phyloP scores from a whole-genome alignment of 2,329 filamentous ascomycete species.

The Pseudocercospora vitis region DNA sequence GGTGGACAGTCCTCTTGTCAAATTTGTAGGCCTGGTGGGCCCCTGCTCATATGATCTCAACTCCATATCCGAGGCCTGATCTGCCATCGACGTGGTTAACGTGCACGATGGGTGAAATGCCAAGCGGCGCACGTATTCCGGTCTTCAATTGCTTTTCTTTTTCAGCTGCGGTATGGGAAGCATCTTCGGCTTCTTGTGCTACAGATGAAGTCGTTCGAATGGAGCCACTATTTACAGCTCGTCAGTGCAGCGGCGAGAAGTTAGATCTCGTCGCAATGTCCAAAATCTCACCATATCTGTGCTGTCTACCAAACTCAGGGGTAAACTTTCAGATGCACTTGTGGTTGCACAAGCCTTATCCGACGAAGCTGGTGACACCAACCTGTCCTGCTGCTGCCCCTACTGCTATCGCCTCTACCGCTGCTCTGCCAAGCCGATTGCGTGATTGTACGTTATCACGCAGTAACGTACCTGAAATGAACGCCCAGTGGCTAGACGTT shows the following conservation, averaged over 20 bases:
- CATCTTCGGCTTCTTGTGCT: slow-evolving; percentile 3
- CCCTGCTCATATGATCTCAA: no score
- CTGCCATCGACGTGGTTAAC: no score
- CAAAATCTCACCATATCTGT: not conserved
- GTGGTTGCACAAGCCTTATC: not conserved
- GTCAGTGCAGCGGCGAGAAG: not conserved
- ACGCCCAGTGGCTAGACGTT: slow-evolving; percentile 22
- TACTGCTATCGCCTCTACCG: no score
- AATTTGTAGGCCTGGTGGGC: no score
- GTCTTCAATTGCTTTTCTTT: no score
- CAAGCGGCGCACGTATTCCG: no score
- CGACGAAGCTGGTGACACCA: not conserved
- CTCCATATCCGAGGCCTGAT: no score
- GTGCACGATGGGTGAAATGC: no score
- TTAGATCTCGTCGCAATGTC: not conserved
- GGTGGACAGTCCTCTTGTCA: no score
- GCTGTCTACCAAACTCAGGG: slow-evolving; percentile 1
- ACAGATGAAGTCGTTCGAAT: not conserved
- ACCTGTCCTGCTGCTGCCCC: not conserved
- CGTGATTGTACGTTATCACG: not conserved
- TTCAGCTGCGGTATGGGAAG: not conserved
- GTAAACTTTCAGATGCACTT: no score
- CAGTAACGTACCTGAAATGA: slow-evolving; percentile 6
- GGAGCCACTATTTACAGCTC: slow-evolving; percentile 6
- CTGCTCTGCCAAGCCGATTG: not conserved